A percentile compares a stretch with the other conserved stretches of the same genome.
These are phyloP conservation scores for Castanopsis chinensis DNA, from an alignment of 306 rosid species.

Conservation along the genomic window DNA sequence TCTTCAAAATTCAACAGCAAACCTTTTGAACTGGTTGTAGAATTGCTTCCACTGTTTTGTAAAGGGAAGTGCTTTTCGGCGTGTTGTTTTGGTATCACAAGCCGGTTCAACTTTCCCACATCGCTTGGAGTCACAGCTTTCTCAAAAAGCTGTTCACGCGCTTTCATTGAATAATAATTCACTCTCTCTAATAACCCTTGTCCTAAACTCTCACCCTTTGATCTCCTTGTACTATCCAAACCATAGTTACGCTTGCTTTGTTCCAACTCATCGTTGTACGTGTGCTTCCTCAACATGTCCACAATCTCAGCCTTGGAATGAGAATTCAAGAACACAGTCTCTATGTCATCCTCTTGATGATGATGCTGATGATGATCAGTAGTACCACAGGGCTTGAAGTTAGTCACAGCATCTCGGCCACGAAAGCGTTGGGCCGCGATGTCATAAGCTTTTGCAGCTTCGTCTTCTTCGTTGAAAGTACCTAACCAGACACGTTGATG, in stretches of 20 bases:
- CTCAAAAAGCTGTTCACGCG: slow-evolving; percentile 81
- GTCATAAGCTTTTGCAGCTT: slow-evolving; percentile 89
- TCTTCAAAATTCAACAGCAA: slow-evolving; percentile 78
- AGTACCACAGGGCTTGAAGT: slow-evolving; percentile 51
- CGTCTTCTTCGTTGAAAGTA: slow-evolving; percentile 87
- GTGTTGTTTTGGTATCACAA: slow-evolving; percentile 93
- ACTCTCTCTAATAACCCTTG: too few species aligned
- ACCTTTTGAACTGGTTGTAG: slow-evolving; percentile 41
- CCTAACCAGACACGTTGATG: slow-evolving; percentile 99
- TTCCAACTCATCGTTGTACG: slow-evolving; percentile 78
- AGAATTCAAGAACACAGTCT: slow-evolving; percentile 54
- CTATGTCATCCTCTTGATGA: slow-evolving; percentile 39
- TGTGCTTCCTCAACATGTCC: slow-evolving; percentile 95
- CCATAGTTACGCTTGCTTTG: slow-evolving; percentile 73
- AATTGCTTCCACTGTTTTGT: slow-evolving; percentile 29
- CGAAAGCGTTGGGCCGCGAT: slow-evolving; percentile 87
- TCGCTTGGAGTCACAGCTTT: slow-evolving; percentile 94
- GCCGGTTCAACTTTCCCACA: slow-evolving; percentile 82
- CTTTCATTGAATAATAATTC: slow-evolving; percentile 7
- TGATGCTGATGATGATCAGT: neutral
- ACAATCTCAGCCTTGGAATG: slow-evolving; percentile 92
- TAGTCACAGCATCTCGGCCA: slow-evolving; percentile 88
- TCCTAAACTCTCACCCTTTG: neutral
- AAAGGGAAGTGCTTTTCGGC: slow-evolving; percentile 95
- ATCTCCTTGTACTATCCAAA: slow-evolving; percentile 15